Base-by-base conservation (phyloP, 2,329 filamentous ascomycete species). In the Huntiella omanensis region DNA sequence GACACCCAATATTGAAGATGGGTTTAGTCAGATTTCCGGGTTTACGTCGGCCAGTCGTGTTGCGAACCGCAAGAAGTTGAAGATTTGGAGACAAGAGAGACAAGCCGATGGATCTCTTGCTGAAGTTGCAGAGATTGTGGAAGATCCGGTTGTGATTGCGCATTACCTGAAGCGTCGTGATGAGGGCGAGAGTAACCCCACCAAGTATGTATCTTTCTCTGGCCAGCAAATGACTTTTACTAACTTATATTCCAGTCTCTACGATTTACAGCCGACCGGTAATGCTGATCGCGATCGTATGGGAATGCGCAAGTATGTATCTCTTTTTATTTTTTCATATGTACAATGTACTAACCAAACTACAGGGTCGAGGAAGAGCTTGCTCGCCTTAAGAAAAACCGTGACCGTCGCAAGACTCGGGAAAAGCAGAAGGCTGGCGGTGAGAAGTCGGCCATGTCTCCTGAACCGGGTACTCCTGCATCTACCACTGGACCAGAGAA, bases 351-450 rank as follows among this genome's bases (percentile, higher is more conserved):
- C 46, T 19, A n/a, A 33, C 42, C 6, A 22, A 42, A 22, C 33
- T 33, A 37, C 34, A 52, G 51, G 40, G 48, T 86, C 51, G 69
- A 77, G 55, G 72, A 73, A 54, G 88, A 96, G 60, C 73, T 92
- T 46, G 77, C 77, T 45, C 81, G 91, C 53, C 74, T 98, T 32
- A 75, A 91, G 57, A 83, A 87, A 56, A 98, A 96, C 66, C 85
- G 85, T 54, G 87, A 93, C 53, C 80, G 88, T 53, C 77, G 87
- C 52, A 78, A 88, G 57, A 84, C 83, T 50, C 85, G 88, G 56
- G 88, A 96, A 59, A 87, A 88, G 58, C 82, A 85, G 56, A 95
- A 93, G 61, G 78, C 75, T 55, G 41, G 62, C 47, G 58, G 59
- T 41, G 60, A 57, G 50, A 54, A 57, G 37, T 65, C 62, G 43